Evolutionary conservation across 106 monocot genomes (phyloP), one percentile per base, ranked within the genome.

Genomic region (Dioscorea zingiberensis): DNA sequence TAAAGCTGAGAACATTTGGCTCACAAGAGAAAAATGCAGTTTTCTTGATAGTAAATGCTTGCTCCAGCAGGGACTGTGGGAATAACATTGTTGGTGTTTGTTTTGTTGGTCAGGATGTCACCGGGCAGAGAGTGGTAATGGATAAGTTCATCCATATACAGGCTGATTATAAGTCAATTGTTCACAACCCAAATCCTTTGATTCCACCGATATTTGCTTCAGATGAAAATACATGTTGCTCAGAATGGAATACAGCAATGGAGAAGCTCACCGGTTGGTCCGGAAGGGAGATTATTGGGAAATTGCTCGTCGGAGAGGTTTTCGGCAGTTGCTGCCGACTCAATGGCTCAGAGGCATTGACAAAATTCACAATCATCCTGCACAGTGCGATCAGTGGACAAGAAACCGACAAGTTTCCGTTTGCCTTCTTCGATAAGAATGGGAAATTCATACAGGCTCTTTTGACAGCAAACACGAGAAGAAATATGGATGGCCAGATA

Each of bases 181-280:
- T 95, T 21, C 94, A 95, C 57, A 95, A 80, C 63, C 94, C 87
- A 13, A 91, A 83, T 23, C 85, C 91, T 54, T 58, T 95, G 59
- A 87, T 95, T 60, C 94, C 94, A 45, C 94, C 91, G 4, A 95
- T 95, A 60, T 95, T 95, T 83, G 94, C 87, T 54, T 87, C 83
- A 16, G 94, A 95, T 81, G 94, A 83, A 60, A 81, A 85, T 64
- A 78, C 85, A 44, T 95, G 80, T 56, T 91, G 94, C 55, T 95
- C 91, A 18, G 94, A 95, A 55, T 95, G 94, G 91, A 95, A 95
- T 66, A 81, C 64, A 46, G 87, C 94, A n/a, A 95, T 91, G 85
- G 94, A 91, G 65, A 95, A 83, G 67, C 85, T 95, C 25, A 95
- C 85, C 47, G 91, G 94, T 38, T 91, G 80, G 82, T 71, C 83